Conservation (phyloP, 129 eudicot genomes). For the Ambrosia artemisiifolia region DNA sequence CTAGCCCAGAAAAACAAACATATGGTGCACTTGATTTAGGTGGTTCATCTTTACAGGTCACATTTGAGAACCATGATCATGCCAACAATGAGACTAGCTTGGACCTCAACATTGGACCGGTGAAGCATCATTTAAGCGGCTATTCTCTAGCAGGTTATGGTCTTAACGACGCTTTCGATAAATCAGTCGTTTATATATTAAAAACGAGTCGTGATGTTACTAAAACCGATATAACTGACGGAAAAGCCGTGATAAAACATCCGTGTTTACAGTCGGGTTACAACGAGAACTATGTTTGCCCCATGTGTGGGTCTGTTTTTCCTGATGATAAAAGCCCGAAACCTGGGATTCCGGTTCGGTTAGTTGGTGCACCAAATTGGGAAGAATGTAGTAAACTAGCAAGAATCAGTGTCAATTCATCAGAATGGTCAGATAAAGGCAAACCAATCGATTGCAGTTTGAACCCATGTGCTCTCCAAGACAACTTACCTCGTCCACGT, state of each 20-base stretch:
- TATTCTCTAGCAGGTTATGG: conserved; percentile 94
- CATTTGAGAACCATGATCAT: conserved; percentile 66
- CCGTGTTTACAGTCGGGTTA: conserved; percentile 90
- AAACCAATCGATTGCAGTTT: conserved; percentile 66
- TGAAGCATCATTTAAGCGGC: conserved; percentile 77
- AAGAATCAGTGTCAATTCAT: conserved; percentile 69
- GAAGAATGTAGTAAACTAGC: conserved; percentile 69
- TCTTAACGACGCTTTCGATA: conserved; percentile 93
- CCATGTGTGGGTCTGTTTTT: conserved; percentile 53
- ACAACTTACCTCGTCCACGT: conserved; percentile 63
- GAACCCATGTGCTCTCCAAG: conserved; percentile 83
- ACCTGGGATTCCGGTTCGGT: conserved; percentile 43
- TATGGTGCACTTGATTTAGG: conserved; percentile 97
- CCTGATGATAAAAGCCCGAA: conserved; percentile 46
- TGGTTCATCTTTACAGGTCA: conserved; percentile 94
- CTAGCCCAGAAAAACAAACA: conserved; percentile 58
- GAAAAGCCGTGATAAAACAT: conserved; percentile 55
- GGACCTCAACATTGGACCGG: conserved; percentile 77
- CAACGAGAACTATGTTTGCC: conserved; percentile 60
- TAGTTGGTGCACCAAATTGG: conserved; percentile 88
- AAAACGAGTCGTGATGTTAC: conserved; percentile 41
- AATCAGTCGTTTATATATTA: conserved; percentile 74
- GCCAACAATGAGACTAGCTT: conserved; percentile 56
- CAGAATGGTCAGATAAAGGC: conserved; percentile 71
- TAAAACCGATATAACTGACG: conserved; percentile 46